Base-by-base conservation (phyloP, 371 early-diverging fungal genomes). In the Sporodiniella umbellata region DNA sequence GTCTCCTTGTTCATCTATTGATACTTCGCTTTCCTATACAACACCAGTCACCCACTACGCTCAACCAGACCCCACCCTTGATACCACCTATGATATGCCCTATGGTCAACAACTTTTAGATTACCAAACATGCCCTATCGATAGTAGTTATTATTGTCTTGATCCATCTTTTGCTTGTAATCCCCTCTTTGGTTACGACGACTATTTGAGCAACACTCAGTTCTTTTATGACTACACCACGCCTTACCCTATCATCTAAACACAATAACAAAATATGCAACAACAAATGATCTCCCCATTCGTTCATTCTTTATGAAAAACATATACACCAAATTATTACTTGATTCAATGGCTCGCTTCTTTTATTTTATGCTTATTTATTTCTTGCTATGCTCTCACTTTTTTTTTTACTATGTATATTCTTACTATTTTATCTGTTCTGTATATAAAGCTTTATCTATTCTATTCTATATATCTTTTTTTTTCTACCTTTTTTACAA, bases 1-100 rank as follows among this genome's bases (percentile, higher is more conserved):
- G 2, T 58, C 58, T 1, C 58, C 58, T 44, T 58, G 58, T 22
- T 58, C 58, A 19, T 58, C 58, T 21, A 42, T 42, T 1, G 58
- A 58, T 19, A 47, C 58, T 21, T 47, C 43, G 12, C 42, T 48
- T 15, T 25, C 58, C 10, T 43, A 58, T 26, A n/a, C 35, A 1
- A 35, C 35, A 11, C 35, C 35, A 0, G 15, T 35, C n/a, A 15
- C 15, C n/a, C 11, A 35, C n/a, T 35, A 35, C 15, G n/a, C 35
- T n/a, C 35, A 35, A n/a, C 35, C 35, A 14, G 35, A 8, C n/a
- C 35, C 35, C 15, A n/a, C 15, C n/a, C 4, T 35, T 35, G 35
- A 35, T n/a, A 35, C 35, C 4, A 14, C 35, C 7, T 35, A n/a
- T 15, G n/a, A 35, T 14, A n/a, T 35, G 4, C 5, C 35, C 11